Conservation (phyloP, 768 basidiomycete species). For the Infundibulicybe gibba region DNA sequence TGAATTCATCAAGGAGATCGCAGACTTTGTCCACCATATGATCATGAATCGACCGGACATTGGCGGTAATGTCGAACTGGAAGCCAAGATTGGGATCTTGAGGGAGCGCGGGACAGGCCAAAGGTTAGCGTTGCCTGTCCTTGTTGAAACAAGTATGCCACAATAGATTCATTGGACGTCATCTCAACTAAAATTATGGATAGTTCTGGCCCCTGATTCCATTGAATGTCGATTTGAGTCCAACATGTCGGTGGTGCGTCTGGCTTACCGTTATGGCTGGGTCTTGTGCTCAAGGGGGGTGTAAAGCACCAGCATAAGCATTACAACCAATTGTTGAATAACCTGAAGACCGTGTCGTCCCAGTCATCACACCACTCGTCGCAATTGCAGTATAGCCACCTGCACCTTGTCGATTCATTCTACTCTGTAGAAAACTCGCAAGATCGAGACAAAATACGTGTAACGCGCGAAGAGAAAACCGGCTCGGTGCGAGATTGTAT, state of each 20-base stretch:
- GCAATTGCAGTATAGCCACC: conserved; percentile 73
- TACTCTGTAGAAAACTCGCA: conserved; percentile 42
- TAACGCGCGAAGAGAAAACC: conserved; percentile 80
- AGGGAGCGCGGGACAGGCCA: conserved; percentile 51
- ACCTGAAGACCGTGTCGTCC: conserved; percentile 56
- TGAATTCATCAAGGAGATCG: conserved; percentile 89
- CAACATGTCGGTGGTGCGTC: conserved; percentile 84
- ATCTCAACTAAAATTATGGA: conserved; percentile 1
- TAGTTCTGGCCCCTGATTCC: conserved; percentile 66
- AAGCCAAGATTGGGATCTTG: conserved; percentile 85
- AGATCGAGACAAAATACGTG: conserved; percentile 64
- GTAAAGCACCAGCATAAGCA: conserved; percentile 79
- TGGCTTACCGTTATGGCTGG: neutral
- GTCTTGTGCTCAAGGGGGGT: too few relatives aligned
- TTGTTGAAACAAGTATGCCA: conserved; percentile 80
- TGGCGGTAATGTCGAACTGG: conserved; percentile 72
- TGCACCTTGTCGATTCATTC: conserved; percentile 77
- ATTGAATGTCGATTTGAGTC: conserved; percentile 79
- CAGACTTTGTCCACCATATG: conserved; percentile 82
- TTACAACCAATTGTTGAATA: conserved; percentile 85
- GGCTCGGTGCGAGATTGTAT: conserved; percentile 61
- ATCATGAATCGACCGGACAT: conserved; percentile 54
- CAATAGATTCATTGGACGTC: conserved; percentile 4
- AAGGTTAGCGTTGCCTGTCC: conserved; percentile 66
- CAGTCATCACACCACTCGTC: conserved; percentile 49